Evolutionary conservation across 2,329 filamentous ascomycete genomes (phyloP).

Genomic region (Cladophialophora yegresii): DNA sequence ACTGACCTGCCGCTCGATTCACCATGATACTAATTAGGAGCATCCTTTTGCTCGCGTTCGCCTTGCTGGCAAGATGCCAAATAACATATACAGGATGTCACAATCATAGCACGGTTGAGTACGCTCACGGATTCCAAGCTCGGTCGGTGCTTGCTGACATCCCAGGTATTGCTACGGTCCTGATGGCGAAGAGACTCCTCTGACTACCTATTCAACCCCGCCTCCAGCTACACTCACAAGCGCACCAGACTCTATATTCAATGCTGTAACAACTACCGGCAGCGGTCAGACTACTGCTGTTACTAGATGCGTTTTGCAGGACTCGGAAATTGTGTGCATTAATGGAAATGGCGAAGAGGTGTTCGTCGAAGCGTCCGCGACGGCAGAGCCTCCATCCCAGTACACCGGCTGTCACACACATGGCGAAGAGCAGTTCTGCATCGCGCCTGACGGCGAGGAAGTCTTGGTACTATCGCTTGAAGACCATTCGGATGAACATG

Average conservation of each 20-base stretch:
- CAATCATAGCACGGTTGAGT: slow-evolving; percentile 40
- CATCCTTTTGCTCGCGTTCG: not conserved
- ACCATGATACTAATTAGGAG: not conserved
- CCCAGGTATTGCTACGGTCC: slow-evolving; percentile 39
- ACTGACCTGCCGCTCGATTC: not conserved
- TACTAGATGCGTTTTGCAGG: slow-evolving; percentile 57
- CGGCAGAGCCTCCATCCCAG: slow-evolving; percentile 58
- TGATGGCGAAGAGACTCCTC: slow-evolving; percentile 38
- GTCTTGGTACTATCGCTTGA: not conserved
- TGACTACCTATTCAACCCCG: slow-evolving; percentile 34
- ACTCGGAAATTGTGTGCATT: slow-evolving; percentile 41
- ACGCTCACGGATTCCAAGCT: not conserved
- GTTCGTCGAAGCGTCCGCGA: slow-evolving; percentile 49
- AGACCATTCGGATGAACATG: not conserved
- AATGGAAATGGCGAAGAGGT: slow-evolving; percentile 43
- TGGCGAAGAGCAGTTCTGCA: slow-evolving; percentile 55
- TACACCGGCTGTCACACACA: slow-evolving; percentile 69
- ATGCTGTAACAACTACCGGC: slow-evolving; percentile 39
- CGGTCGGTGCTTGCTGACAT: not conserved
- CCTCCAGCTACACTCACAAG: slow-evolving; percentile 22
- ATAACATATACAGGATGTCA: slow-evolving; percentile 40
- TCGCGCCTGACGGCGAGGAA: not conserved
- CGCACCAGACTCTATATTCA: slow-evolving; percentile 28
- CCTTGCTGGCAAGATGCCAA: slow-evolving; percentile 8
- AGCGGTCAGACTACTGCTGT: slow-evolving; percentile 50